These are phyloP conservation scores for Saturnispora bothae DNA, from an alignment of 805 yeast genomes.

Conservation along the genomic window DNA sequence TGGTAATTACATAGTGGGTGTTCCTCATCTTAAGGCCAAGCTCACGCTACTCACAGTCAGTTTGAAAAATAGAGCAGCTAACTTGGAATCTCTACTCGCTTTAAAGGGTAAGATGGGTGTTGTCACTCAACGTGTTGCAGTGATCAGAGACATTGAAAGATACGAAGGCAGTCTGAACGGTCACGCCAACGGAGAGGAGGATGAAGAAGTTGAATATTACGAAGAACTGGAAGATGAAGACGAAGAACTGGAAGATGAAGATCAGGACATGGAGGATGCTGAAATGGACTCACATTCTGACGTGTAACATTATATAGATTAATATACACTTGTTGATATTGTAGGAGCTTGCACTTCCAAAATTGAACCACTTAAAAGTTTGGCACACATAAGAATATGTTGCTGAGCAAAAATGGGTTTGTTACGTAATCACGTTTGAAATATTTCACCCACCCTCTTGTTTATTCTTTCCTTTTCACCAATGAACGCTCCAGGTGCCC, in stretches of 20 bases:
- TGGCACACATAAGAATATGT: neutral
- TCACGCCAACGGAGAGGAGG: slow-evolving; percentile 12
- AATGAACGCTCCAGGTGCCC: no score
- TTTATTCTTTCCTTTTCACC: no score
- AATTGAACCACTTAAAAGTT: no score
- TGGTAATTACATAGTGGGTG: slow-evolving; percentile 38
- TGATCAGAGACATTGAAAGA: slow-evolving; percentile 57
- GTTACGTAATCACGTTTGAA: no score
- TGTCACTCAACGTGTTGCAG: slow-evolving; percentile 50
- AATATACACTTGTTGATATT: no score
- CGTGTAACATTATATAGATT: no score
- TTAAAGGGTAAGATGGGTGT: slow-evolving; percentile 40
- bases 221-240: slow-evolving; percentile 18
- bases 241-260: slow-evolving; percentile 19
- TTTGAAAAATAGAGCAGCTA: slow-evolving; percentile 36
- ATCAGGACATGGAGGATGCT: no score
- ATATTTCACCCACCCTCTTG: no score
- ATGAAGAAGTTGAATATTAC: slow-evolving; percentile 14
- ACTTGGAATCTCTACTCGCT: slow-evolving; percentile 40
- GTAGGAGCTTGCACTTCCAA: no score
- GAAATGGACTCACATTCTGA: no score
- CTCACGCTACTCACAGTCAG: slow-evolving; percentile 37
- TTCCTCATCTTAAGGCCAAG: slow-evolving; percentile 34
- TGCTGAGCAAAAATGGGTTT: no score
- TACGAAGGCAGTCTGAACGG: slow-evolving; percentile 19